Evolutionary conservation across 768 basidiomycete genomes (phyloP), one percentile per base, ranked within the genome.

Genomic region (Auricularia cornea): DNA sequence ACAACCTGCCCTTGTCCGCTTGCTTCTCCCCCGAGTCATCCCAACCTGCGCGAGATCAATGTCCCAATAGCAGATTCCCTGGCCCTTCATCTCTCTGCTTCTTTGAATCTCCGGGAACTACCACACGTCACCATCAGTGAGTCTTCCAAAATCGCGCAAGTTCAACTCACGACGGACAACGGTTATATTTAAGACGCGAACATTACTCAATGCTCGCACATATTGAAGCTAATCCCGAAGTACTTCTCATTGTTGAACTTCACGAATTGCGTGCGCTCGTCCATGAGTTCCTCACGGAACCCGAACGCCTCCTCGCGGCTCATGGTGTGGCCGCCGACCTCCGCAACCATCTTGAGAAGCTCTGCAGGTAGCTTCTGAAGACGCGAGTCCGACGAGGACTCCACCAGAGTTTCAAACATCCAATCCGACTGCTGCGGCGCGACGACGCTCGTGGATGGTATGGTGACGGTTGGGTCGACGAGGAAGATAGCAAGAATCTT

Each of bases 171-270:
- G n/a, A n/a, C n/a, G n/a, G n/a, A n/a, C n/a, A n/a, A n/a, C n/a
- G n/a, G n/a, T n/a, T n/a, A n/a, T n/a, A n/a, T n/a, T n/a, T n/a
- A n/a, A n/a, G n/a, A n/a, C n/a, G n/a, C n/a, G n/a, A n/a, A n/a
- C n/a, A n/a, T n/a, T n/a, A n/a, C n/a, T 60, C 63, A 51, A 26
- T 35, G 54, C 78, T 57, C 54, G 28, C 79, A 81, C 20, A 80
- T 72, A 68, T 82, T 77, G 65, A 83, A 83, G 2, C 80, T 80
- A 26, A 82, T 72, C 68, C 80, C 81, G 67, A 83, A 83, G 66
- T 81, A 78, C 68, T 75, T 75, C 35, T 72, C 71, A 65, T 81
- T 76, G 67, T 78, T 83, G 29, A 71, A 66, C 41, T 68, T 70
- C 62, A 74, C 73, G 63, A 82, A 82, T 12, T 61, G 66, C 54